Evolutionary conservation across 495 filamentous ascomycete species (phyloP), one percentile per base, ranked within the genome.

Genomic region (Talaromyces liani): DNA sequence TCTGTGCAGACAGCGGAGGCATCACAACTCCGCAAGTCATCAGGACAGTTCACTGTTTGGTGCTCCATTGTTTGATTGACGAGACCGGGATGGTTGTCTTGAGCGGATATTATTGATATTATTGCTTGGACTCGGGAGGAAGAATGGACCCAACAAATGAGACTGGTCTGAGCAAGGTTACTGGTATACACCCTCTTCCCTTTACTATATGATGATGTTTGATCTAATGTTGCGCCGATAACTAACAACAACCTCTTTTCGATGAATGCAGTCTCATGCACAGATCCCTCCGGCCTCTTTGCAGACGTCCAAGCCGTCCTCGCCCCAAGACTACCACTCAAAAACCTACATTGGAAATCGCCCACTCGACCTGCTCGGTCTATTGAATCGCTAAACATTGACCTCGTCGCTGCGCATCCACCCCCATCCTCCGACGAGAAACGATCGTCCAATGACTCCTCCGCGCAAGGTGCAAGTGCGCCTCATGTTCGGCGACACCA

Each of bases 291-390:
- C 65, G 89, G 88, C 59, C 81, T 96, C 58, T 98, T 92, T 70
- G 85, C 89, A 62, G 80, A 90, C 18, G 77, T 98, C n/a, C 88
- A 89, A 9, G 80, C 88, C 1, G 82, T 91, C 63, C 81, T 98
- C 63, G 83, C 88, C 53, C 77, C 87, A 57, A 88, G 91, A 49
- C 82, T 98, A 4, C 94, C 94, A 10, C 81, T 98, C n/a, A 88
- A 87, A 61, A 93, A 97, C 71, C 86, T 98, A 54, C 89, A 97
- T 71, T 98, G 94, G 94, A 94, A 96, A 73, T 96, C 95, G 6
- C 89, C 94, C 55, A 87, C 87, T 27, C 88, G 94, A 9, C 93
- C 95, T 9, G 79, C 96, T 45, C 87, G 94, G 58, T 96, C 93
- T 27, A 98, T 98, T 73, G 87, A 89, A 70, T 91, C 92, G 54